phyloP scores from a whole-genome alignment of 345 rosid species.

The Rhizophora mangle region DNA sequence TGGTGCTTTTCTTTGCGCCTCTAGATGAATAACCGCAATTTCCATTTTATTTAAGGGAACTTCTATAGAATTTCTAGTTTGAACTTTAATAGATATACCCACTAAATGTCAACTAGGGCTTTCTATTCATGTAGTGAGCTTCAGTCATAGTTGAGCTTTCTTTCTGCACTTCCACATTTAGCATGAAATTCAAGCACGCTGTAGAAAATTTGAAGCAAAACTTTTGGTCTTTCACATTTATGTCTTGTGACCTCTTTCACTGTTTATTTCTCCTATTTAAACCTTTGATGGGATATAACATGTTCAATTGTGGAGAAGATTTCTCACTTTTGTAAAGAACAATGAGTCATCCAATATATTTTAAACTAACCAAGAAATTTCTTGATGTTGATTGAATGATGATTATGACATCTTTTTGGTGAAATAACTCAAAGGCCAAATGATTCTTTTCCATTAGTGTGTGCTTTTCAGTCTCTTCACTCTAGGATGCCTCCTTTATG shows the following conservation, averaged over 20 bases:
- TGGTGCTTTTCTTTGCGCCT: conserved; percentile 42
- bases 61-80: conserved; percentile 56
- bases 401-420: conserved; percentile 65
- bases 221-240: too few species aligned
- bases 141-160: conserved; percentile 19
- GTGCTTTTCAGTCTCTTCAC: conserved; percentile 34
- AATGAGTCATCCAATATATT: too few species aligned
- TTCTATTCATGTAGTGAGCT: conserved; percentile 22
- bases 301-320: too few species aligned
- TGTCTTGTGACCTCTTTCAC: too few species aligned
- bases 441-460: conserved; percentile 32
- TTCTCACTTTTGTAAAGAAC: too few species aligned
- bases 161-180: conserved; percentile 24
- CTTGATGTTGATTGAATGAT: conserved; percentile 71
- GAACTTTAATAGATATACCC: conserved; percentile 73
- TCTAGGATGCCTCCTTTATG: conserved; percentile 25
- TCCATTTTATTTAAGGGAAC: conserved; percentile 39
- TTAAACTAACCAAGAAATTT: conserved; percentile 46
- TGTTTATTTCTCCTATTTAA: too few species aligned
- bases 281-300: too few species aligned
- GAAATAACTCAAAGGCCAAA: conserved; percentile 47
- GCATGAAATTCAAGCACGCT: too few species aligned
- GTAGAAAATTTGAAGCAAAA: too few species aligned
- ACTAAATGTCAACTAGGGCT: conserved; percentile 51
- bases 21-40: conserved; percentile 24